These are phyloP conservation scores for Rostrohypoxylon terebratum DNA, from an alignment of 495 filamentous ascomycete genomes.

Conservation along the genomic window DNA sequence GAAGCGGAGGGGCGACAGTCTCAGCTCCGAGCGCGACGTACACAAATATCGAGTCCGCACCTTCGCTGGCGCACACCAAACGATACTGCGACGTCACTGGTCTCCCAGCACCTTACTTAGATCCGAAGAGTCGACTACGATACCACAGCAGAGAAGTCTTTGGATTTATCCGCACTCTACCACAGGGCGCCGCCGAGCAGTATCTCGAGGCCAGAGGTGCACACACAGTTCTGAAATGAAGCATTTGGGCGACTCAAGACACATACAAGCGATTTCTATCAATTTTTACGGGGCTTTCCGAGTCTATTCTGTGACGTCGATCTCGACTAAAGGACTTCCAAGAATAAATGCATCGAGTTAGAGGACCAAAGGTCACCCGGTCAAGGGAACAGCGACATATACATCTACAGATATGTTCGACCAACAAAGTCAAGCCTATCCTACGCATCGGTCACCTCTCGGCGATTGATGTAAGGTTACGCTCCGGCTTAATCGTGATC, in stretches of 20 bases:
- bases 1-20: conserved; percentile 21
- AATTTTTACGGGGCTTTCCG: background rate
- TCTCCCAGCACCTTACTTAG: conserved; percentile 84
- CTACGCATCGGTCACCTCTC: conserved; percentile 85
- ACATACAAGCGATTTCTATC: background rate
- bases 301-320: conserved; percentile 3
- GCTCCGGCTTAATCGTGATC: conserved; percentile 98
- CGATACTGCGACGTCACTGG: conserved; percentile 97
- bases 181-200: conserved; percentile 82
- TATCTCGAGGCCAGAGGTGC: conserved; percentile 91
- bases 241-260: background rate
- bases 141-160: conserved; percentile 94
- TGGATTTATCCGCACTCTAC: conserved; percentile 77
- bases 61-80: conserved; percentile 78
- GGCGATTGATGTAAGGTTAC: conserved; percentile 71
- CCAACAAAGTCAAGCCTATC: conserved; percentile 92
- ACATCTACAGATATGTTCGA: conserved; percentile 62
- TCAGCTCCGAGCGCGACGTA: conserved; percentile 81
- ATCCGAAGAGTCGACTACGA: conserved; percentile 90
- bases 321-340: background rate
- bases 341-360: background rate
- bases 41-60: conserved; percentile 93
- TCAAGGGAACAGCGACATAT: background rate
- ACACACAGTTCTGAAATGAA: conserved; percentile 86
- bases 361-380: too few species aligned